A percentile compares a stretch with the other conserved stretches of the same genome.
phyloP scores from a whole-genome alignment of 2,329 filamentous ascomycete species.

The Berkeleyomyces basicola region DNA sequence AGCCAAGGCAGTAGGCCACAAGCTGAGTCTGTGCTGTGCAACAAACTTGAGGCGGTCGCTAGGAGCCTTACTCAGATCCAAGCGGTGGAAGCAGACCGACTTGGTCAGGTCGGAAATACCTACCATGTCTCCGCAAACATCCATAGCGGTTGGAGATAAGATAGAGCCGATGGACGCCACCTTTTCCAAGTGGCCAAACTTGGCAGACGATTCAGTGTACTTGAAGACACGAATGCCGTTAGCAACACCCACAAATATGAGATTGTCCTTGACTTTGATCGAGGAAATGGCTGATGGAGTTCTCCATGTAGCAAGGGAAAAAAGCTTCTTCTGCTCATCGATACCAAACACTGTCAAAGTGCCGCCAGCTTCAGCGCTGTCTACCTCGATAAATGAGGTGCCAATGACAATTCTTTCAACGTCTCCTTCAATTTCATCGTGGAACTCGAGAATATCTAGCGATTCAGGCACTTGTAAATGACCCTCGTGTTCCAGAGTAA shows the following conservation, averaged over 20 bases:
- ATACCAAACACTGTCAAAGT: conserved; percentile 57
- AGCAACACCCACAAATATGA: conserved; percentile 72
- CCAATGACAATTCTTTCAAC: conserved; percentile 81
- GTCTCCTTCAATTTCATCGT: conserved; percentile 35
- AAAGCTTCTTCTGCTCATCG: conserved; percentile 55
- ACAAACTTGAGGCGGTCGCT: conserved; percentile 64
- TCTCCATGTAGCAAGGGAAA: conserved; percentile 49
- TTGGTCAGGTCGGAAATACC: conserved; percentile 90
- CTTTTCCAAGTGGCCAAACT: conserved; percentile 45
- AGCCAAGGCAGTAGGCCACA: conserved; percentile 51
- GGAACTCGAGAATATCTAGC: conserved; percentile 60
- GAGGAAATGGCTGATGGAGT: conserved; percentile 71
- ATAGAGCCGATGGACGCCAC: conserved; percentile 63
- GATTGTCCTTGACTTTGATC: conserved; percentile 55
- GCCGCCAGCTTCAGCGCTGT: conserved; percentile 5
- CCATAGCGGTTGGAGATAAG: conserved; percentile 68
- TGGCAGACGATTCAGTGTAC: conserved; percentile 39
- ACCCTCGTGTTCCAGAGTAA: conserved; percentile 35
- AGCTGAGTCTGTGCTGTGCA: conserved; percentile 71
- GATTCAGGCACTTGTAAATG: conserved; percentile 64
- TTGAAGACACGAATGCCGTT: conserved; percentile 58
- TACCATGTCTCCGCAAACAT: conserved; percentile 57
- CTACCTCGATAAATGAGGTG: conserved; percentile 39
- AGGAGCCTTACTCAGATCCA: conserved; percentile 35
- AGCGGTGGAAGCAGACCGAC: conserved; percentile 65